phyloP scores from a whole-genome alignment of 192 early-diverging fungal genomes.

The Podila epigama region DNA sequence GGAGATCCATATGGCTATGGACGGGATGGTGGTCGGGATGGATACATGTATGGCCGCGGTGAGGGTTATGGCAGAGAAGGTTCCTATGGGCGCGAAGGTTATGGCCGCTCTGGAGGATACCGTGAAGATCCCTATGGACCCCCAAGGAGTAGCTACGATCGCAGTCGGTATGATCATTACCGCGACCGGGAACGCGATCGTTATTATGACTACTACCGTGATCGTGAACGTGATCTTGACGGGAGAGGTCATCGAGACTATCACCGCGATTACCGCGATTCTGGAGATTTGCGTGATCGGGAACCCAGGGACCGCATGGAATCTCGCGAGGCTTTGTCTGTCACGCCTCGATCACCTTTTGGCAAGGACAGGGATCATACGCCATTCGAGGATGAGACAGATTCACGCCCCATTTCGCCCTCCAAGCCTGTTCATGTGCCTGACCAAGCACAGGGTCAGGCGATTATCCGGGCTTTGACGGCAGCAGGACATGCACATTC shows the following conservation, averaged over 20 bases:
- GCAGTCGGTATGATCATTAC: conserved; percentile 45
- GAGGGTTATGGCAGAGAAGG: conserved; percentile 34
- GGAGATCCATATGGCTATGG: conserved; percentile 18
- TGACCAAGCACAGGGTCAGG: conserved; percentile 1
- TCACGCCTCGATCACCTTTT: conserved; percentile 24
- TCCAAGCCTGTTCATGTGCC: not conserved
- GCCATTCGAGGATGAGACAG: conserved; percentile 2
- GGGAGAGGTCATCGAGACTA: conserved; percentile 28
- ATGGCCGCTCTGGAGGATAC: conserved; percentile 28
- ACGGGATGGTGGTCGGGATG: conserved; percentile 9
- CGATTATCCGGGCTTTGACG: not conserved
- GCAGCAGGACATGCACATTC: not conserved
- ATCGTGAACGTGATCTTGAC: conserved; percentile 37
- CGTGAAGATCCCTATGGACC: conserved; percentile 32
- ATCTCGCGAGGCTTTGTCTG: conserved; percentile 13
- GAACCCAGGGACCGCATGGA: conserved; percentile 21
- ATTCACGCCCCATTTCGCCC: not conserved
- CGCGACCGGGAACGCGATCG: conserved; percentile 37
- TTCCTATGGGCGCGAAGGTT: conserved; percentile 24
- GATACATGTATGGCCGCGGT: conserved; percentile 17
- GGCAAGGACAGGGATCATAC: conserved; percentile 21
- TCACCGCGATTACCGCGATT: conserved; percentile 8
- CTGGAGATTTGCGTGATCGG: conserved; percentile 20
- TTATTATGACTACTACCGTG: conserved; percentile 40
- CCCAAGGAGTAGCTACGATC: conserved; percentile 29